These are phyloP conservation scores for Dactylonectria estremocensis DNA, from an alignment of 2,329 filamentous ascomycete species.

Conservation along the genomic window DNA sequence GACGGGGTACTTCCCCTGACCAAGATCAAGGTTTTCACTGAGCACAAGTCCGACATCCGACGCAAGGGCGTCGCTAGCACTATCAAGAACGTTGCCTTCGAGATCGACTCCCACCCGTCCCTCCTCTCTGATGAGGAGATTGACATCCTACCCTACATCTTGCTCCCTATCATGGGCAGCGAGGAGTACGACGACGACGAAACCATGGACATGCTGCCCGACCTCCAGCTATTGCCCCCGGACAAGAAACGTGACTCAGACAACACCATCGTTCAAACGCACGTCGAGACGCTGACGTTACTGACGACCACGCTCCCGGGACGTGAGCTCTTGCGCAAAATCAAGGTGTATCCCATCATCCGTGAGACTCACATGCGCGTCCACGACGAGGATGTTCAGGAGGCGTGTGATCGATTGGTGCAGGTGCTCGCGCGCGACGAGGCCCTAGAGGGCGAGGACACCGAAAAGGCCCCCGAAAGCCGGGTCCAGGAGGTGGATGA, in stretches of 20 bases:
- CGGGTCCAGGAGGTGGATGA: constrained; percentile 66
- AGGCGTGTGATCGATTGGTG: constrained; percentile 90
- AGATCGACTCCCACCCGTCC: constrained; percentile 78
- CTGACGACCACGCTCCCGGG: constrained; percentile 84
- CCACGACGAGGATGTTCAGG: constrained; percentile 83
- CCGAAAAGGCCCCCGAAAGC: constrained; percentile 57
- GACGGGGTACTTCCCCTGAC: constrained; percentile 89
- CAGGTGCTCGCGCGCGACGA: constrained; percentile 91
- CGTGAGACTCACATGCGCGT: constrained; percentile 87
- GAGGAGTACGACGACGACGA: constrained; percentile 94
- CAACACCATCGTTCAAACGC: constrained; percentile 82
- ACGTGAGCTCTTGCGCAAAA: constrained; percentile 79
- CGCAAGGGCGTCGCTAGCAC: constrained; percentile 95
- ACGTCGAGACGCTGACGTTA: constrained; percentile 89
- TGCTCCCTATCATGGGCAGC: constrained; percentile 88
- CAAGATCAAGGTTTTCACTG: constrained; percentile 95
- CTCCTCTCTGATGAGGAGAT: constrained; percentile 81
- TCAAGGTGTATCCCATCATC: constrained; percentile 91
- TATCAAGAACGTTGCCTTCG: constrained; percentile 95
- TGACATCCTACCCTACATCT: constrained; percentile 88
- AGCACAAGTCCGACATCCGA: constrained; percentile 86
- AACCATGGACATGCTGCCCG: constrained; percentile 86
- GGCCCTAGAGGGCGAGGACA: constrained; percentile 59
- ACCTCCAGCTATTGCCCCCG: constrained; percentile 89
- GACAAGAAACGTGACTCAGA: constrained; percentile 91